Conservation (phyloP, 1,284 basidiomycete genomes). For the Porogramme epimiltina region DNA sequence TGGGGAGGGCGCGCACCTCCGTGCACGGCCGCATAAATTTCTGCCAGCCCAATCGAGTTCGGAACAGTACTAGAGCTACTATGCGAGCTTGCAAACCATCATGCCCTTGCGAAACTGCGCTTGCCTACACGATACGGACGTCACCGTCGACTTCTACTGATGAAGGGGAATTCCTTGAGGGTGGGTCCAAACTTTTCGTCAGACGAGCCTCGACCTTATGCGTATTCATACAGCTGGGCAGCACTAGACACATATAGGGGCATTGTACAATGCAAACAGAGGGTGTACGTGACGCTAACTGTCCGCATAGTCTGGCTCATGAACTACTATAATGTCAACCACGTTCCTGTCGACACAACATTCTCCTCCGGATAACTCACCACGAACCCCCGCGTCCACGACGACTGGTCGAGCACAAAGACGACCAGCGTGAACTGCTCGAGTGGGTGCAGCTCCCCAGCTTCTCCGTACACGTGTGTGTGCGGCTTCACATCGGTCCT, state of each 20-base stretch:
- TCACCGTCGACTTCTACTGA: too few species aligned
- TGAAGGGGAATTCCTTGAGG: conserved; percentile 93
- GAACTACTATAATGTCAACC: conserved; percentile 68
- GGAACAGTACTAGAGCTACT: too few species aligned
- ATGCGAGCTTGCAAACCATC: too few species aligned
- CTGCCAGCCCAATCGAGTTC: too few species aligned
- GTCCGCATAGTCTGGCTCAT: conserved; percentile 38
- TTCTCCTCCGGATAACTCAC: conserved; percentile 66
- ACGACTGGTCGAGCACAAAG: conserved; percentile 86
- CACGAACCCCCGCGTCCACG: conserved; percentile 77
- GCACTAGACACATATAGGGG: too few species aligned
- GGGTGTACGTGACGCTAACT: too few species aligned
- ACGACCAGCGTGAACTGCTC: conserved; percentile 84
- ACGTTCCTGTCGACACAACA: conserved; percentile 48
- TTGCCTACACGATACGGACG: too few species aligned
- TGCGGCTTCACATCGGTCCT: conserved; percentile 21
- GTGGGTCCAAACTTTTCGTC: conserved; percentile 96
- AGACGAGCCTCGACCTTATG: conserved; percentile 98
- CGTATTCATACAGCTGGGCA: too few species aligned
- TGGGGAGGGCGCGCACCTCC: too few species aligned
- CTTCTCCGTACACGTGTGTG: background rate
- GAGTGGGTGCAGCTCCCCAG: conserved; percentile 57
- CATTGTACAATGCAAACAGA: too few species aligned
- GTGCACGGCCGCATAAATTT: too few species aligned
- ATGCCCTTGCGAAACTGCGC: too few species aligned